phyloP scores from a whole-genome alignment of 352 stramenopile species.

The Globisporangium apiculatum region DNA sequence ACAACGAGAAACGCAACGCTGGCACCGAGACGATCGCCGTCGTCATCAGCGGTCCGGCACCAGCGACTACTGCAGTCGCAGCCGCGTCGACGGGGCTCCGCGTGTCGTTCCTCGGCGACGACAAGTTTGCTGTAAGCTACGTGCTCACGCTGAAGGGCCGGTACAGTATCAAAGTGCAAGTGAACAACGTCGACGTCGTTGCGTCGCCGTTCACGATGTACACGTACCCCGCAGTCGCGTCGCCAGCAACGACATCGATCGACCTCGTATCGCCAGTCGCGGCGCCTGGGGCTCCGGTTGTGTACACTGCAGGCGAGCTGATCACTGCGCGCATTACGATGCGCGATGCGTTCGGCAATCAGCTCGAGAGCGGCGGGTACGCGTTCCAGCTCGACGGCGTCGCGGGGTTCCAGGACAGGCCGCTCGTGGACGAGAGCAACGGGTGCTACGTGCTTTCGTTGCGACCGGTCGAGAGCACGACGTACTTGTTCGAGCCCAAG shows the following conservation, averaged over 20 bases:
- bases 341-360: conserved; percentile 38
- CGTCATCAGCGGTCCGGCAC: conserved; percentile 27
- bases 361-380: conserved; percentile 43
- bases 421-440: conserved; percentile 25
- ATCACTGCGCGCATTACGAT: conserved; percentile 35
- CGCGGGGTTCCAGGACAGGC: conserved; percentile 11
- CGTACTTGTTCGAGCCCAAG: conserved; percentile 35
- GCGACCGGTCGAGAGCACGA: conserved; percentile 10
- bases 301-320: conserved; percentile 22
- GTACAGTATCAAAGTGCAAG: conserved; percentile 37
- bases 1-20: conserved; percentile 57
- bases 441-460: conserved; percentile 39
- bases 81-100: conserved; percentile 15
- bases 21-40: conserved; percentile 33
- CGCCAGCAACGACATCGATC: conserved; percentile 33
- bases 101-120: conserved; percentile 24
- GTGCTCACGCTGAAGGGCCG: conserved; percentile 28
- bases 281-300: conserved; percentile 15
- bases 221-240: conserved; percentile 34
- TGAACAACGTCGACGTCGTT: conserved; percentile 30
- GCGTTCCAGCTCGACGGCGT: conserved; percentile 30
- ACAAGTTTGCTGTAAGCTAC: conserved; percentile 39
- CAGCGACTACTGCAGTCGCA: conserved; percentile 12
- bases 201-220: conserved; percentile 57
- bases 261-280: conserved; percentile 32